Evolutionary conservation across 1,284 basidiomycete species (phyloP).

Genomic region (Fistulina hepatica): DNA sequence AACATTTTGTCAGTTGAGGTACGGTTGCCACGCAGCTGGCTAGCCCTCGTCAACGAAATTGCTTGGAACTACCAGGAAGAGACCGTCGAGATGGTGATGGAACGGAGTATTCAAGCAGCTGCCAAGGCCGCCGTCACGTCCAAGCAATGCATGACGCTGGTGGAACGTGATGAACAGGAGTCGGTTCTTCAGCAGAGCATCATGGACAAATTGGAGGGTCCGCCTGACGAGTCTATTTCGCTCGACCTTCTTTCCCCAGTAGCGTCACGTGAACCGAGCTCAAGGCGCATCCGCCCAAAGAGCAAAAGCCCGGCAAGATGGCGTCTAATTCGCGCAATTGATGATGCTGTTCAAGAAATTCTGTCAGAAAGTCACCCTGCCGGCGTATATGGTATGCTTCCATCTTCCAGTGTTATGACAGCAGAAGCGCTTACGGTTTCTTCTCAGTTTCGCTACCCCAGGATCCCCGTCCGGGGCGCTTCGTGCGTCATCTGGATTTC

Average conservation of each 20-base stretch:
- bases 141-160: slow-evolving; percentile 17
- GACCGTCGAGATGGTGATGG: slow-evolving; percentile 51
- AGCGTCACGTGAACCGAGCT: slow-evolving; percentile 70
- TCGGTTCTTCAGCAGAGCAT: slow-evolving; percentile 49
- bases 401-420: slow-evolving; percentile 3
- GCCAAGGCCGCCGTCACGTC: slow-evolving; percentile 38
- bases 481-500: slow-evolving; percentile 76
- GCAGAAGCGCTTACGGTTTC: slow-evolving; percentile 8
- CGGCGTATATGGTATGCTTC: slow-evolving; percentile 54
- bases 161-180: slow-evolving; percentile 29
- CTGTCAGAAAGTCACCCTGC: slow-evolving; percentile 50
- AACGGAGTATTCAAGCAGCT: slow-evolving; percentile 49
- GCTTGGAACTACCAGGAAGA: slow-evolving; percentile 62
- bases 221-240: slow-evolving; percentile 56
- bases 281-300: slow-evolving; percentile 56
- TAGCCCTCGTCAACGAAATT: slow-evolving; percentile 66
- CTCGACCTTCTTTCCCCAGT: slow-evolving; percentile 64
- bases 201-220: slow-evolving; percentile 40
- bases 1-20: slow-evolving; percentile 63
- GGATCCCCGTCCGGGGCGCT: slow-evolving; percentile 66
- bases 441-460: slow-evolving; percentile 54
- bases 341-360: slow-evolving; percentile 59
- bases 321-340: slow-evolving; percentile 67
- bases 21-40: slow-evolving; percentile 66
- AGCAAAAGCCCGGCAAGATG: slow-evolving; percentile 72